These are phyloP conservation scores for Chondrus crispus DNA, from an alignment of 23 red algal genomes.

Conservation along the genomic window DNA sequence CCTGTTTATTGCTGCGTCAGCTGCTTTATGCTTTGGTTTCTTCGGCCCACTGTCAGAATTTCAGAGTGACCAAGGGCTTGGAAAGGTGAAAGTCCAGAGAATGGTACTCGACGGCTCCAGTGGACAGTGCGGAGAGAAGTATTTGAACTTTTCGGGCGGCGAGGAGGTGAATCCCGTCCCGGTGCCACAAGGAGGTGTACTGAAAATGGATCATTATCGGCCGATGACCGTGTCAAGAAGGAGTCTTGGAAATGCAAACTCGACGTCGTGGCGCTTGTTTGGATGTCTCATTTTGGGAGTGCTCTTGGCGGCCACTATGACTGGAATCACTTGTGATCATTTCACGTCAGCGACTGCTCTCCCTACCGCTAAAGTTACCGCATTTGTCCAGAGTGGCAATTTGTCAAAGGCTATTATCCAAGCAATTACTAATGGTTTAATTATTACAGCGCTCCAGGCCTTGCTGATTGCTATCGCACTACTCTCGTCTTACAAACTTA, in stretches of 20 bases:
- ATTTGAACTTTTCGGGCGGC: background rate
- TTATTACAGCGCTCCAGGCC: slow-evolving; percentile 30
- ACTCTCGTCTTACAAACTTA: slow-evolving; percentile 45
- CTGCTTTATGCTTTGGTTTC: slow-evolving; percentile 30
- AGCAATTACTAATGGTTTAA: slow-evolving; percentile 29
- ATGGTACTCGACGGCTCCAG: slow-evolving; percentile 19
- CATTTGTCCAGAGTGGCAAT: no score
- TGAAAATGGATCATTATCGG: slow-evolving; percentile 43
- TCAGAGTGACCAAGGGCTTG: slow-evolving; percentile 11
- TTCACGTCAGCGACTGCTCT: no score
- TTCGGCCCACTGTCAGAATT: slow-evolving; percentile 59
- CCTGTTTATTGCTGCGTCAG: background rate
- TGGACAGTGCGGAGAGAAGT: background rate
- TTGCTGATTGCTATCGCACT: slow-evolving; percentile 55
- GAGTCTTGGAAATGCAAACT: slow-evolving; percentile 4
- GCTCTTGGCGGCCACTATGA: background rate
- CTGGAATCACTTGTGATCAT: slow-evolving; percentile 29
- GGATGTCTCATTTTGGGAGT: slow-evolving; percentile 38
- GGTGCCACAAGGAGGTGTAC: slow-evolving; percentile 20
- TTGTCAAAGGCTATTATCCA: no score
- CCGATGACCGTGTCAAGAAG: slow-evolving; percentile 27
- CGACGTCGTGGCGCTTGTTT: slow-evolving; percentile 44
- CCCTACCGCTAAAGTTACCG: no score
- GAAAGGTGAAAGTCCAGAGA: background rate
- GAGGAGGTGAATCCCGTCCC: background rate